A percentile compares a stretch with the other conserved stretches of the same genome.
phyloP scores from a whole-genome alignment of 2,329 filamentous ascomycete species.

The Colletotrichum karsti region DNA sequence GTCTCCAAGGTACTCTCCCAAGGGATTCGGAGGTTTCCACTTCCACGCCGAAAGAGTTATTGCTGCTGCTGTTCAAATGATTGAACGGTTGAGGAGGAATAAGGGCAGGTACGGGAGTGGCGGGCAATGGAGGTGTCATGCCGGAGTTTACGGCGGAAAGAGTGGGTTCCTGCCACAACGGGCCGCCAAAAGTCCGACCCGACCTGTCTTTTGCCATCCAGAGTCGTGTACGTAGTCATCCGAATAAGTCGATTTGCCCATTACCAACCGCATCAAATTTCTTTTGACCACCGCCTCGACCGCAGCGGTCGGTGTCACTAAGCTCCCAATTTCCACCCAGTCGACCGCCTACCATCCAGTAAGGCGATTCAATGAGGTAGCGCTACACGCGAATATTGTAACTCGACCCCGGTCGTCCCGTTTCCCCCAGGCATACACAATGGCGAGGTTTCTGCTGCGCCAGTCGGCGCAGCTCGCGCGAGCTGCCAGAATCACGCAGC shows the following conservation, averaged over 20 bases:
- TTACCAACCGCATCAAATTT: constrained; percentile 14
- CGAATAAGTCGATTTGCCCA: neutral
- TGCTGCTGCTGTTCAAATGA: too few species aligned
- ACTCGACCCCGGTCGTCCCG: constrained; percentile 29
- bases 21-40: too few species aligned
- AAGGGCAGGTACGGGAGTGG: too few species aligned
- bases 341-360: neutral
- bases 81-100: too few species aligned
- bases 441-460: constrained; percentile 74
- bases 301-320: neutral
- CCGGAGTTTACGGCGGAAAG: constrained; percentile 24
- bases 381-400: constrained; percentile 21
- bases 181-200: constrained; percentile 23
- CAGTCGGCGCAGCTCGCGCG: constrained; percentile 73
- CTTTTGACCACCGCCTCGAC: neutral
- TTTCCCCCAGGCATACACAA: constrained; percentile 10
- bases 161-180: constrained; percentile 7
- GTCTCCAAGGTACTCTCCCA: too few species aligned
- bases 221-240: constrained; percentile 17
- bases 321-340: neutral
- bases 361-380: constrained; percentile 26
- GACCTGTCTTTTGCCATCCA: constrained; percentile 18
- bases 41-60: too few species aligned
- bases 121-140: constrained; percentile 9
- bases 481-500: constrained; percentile 65